Percentiles rank a stretch among this genome's conserved stretches.
Evolutionary conservation across 495 filamentous ascomycete species (phyloP).

Genomic region (Lindgomyces ingoldianus): DNA sequence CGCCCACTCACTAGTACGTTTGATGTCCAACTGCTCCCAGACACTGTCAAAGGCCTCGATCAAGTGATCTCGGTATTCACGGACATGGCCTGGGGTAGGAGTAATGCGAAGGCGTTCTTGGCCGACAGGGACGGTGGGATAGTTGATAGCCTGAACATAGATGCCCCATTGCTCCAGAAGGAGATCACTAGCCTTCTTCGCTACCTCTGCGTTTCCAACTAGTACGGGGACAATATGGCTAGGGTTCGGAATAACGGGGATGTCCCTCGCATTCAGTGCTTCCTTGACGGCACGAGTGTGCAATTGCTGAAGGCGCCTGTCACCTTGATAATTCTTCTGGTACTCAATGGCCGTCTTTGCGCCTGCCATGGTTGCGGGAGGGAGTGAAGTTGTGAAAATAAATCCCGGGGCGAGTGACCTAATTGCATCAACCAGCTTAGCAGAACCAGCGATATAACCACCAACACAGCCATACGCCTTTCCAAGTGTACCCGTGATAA

Average conservation of each 20-base stretch:
- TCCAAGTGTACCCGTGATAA: slow-evolving; percentile 94
- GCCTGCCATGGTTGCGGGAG: slow-evolving; percentile 95
- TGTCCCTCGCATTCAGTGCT: slow-evolving; percentile 70
- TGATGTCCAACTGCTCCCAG: slow-evolving; percentile 84
- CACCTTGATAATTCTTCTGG: slow-evolving; percentile 75
- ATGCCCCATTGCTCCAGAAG: slow-evolving; percentile 85
- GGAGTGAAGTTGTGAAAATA: slow-evolving; percentile 97
- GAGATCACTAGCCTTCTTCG: slow-evolving; percentile 84
- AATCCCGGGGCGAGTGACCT: slow-evolving; percentile 95
- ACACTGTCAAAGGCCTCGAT: slow-evolving; percentile 83
- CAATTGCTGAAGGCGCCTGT: slow-evolving; percentile 87
- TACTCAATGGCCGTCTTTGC: slow-evolving; percentile 91
- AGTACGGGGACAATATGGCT: slow-evolving; percentile 93
- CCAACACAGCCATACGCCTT: slow-evolving; percentile 98
- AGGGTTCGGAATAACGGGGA: slow-evolving; percentile 98
- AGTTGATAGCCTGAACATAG: slow-evolving; percentile 99
- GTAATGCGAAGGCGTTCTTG: slow-evolving; percentile 95
- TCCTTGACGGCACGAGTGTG: slow-evolving; percentile 93
- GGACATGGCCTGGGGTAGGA: slow-evolving; percentile 87
- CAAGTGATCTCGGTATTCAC: slow-evolving; percentile 78
- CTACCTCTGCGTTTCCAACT: slow-evolving; percentile 92
- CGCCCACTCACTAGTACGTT: slow-evolving; percentile 89
- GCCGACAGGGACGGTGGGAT: slow-evolving; percentile 93
- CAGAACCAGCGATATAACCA: slow-evolving; percentile 91
- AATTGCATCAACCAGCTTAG: slow-evolving; percentile 89